These are phyloP conservation scores for Phylloporus rhodoxanthus DNA, from an alignment of 768 basidiomycete species.

Conservation along the genomic window DNA sequence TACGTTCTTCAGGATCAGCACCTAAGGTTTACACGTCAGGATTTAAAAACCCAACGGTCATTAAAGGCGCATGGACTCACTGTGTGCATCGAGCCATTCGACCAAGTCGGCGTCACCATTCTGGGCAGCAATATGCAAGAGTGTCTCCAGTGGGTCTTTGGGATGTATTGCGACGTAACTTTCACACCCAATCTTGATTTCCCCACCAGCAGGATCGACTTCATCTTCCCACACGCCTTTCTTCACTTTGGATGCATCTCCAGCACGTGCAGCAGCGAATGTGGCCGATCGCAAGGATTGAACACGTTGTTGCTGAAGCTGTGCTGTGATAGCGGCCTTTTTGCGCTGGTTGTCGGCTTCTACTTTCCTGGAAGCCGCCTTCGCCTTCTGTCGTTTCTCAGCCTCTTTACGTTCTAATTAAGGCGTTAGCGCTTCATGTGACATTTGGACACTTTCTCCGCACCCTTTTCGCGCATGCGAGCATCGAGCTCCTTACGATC, in stretches of 20 bases:
- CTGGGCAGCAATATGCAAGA: constrained; percentile 60
- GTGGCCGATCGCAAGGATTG: constrained; percentile 56
- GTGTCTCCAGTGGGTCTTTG: constrained; percentile 57
- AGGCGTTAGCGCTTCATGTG: constrained; percentile 10
- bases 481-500: constrained; percentile 42
- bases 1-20: constrained; percentile 67
- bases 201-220: constrained; percentile 69
- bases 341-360: constrained; percentile 44
- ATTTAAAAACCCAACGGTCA: constrained; percentile 16
- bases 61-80: constrained; percentile 39
- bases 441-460: constrained; percentile 6
- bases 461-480: constrained; percentile 49
- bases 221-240: constrained; percentile 62
- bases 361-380: constrained; percentile 50
- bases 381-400: constrained; percentile 52
- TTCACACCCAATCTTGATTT: constrained; percentile 53
- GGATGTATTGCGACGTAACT: constrained; percentile 42
- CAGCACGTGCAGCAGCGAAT: constrained; percentile 60
- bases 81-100: constrained; percentile 66
- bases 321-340: constrained; percentile 44
- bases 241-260: constrained; percentile 49
- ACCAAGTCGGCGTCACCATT: constrained; percentile 54
- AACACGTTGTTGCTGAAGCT: constrained; percentile 40
- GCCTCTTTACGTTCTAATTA: constrained; percentile 44
- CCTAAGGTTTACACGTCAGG: constrained; percentile 36